Evolutionary conservation across 2,329 filamentous ascomycete genomes (phyloP).

Genomic region (Acephala macrosclerotiorum): DNA sequence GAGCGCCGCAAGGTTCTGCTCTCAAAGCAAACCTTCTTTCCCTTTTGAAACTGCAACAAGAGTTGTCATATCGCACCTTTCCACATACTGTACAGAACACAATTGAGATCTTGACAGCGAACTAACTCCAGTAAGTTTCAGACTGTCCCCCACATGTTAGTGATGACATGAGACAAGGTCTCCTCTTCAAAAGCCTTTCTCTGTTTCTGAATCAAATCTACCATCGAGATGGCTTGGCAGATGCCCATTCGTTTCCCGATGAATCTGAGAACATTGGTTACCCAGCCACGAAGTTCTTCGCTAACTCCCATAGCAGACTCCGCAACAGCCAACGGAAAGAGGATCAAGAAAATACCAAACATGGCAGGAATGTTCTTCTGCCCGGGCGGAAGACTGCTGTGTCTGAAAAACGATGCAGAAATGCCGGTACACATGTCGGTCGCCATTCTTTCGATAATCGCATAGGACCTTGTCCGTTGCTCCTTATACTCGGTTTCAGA

Average conservation of each 20-base stretch:
- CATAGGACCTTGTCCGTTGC: conserved; percentile 26
- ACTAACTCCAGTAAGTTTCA: neutral
- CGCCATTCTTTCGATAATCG: conserved; percentile 31
- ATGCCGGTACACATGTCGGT: conserved; percentile 37
- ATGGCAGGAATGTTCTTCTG: conserved; percentile 23
- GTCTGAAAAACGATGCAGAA: conserved; percentile 25
- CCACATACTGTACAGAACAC: neutral
- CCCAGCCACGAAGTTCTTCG: conserved; percentile 33
- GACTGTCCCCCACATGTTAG: conserved; percentile 8
- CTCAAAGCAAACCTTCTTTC: neutral
- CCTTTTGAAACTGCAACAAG: neutral
- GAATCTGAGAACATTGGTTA: conserved; percentile 29
- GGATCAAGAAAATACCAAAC: conserved; percentile 30
- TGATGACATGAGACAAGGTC: conserved; percentile 1
- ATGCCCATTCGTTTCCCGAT: conserved; percentile 37
- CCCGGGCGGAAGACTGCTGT: conserved; percentile 3
- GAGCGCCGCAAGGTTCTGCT: neutral
- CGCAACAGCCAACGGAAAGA: conserved; percentile 36
- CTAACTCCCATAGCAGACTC: conserved; percentile 34
- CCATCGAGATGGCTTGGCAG: conserved; percentile 28
- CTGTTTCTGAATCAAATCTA: conserved; percentile 22
- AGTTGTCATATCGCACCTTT: neutral
- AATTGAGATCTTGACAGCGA: neutral
- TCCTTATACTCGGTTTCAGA: conserved; percentile 18
- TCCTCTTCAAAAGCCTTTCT: conserved; percentile 20